Conservation (phyloP, 2,329 filamentous ascomycete genomes). For the Bisporella sp. region DNA sequence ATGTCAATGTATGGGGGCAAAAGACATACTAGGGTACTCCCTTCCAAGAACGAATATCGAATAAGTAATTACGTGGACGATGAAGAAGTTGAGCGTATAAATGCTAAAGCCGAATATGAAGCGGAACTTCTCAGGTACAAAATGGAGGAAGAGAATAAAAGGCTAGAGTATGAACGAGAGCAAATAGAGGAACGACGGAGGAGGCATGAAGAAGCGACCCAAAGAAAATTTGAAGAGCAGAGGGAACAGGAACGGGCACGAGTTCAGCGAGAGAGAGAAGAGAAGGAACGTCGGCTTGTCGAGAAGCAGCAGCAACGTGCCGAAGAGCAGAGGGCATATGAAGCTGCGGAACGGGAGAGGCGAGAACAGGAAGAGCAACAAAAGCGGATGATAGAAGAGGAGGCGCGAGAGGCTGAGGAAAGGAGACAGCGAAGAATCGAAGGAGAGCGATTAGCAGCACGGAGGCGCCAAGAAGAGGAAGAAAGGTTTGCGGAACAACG, state of each 20-base stretch:
- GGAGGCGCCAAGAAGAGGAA: constrained; percentile 1
- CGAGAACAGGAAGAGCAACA: constrained; percentile 2
- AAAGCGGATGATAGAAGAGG: not conserved
- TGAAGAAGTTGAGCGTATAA: not conserved
- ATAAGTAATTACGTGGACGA: not conserved
- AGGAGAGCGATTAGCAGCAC: not conserved
- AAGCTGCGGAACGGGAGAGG: not conserved
- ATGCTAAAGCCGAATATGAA: not conserved
- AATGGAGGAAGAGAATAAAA: constrained; percentile 3
- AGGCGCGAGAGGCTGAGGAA: constrained; percentile 2
- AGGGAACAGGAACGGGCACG: not conserved
- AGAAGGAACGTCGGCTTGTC: not conserved
- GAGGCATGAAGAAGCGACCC: constrained; percentile 6
- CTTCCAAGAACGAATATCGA: not conserved
- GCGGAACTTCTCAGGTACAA: not conserved
- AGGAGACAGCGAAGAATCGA: not conserved
- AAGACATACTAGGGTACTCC: not conserved
- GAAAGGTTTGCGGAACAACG: not conserved
- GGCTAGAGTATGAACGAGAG: not conserved
- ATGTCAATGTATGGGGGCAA: not conserved
- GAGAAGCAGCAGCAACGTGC: not conserved
- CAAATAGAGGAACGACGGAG: constrained; percentile 4
- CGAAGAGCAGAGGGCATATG: not conserved
- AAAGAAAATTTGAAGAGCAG: constrained; percentile 3
- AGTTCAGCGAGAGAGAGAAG: not conserved